Conservation (phyloP, 2,329 filamentous ascomycete species). For the Kalmusia sp. region DNA sequence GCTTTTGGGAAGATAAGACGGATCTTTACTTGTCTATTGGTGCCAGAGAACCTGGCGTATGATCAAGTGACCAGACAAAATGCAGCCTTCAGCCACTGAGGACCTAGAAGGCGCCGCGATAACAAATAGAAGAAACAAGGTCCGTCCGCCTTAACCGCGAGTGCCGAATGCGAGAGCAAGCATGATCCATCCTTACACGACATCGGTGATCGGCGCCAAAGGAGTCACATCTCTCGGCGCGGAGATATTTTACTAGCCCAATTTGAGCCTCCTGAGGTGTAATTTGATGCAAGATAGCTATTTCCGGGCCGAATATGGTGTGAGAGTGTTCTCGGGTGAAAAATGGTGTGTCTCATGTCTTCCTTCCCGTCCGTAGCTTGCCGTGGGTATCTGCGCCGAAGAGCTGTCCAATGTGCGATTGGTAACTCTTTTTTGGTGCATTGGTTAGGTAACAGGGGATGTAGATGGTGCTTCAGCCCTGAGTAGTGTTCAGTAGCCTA, state of each 20-base stretch:
- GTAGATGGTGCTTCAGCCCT: not conserved
- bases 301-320: constrained; percentile 26
- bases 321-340: constrained; percentile 17
- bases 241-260: constrained; percentile 17
- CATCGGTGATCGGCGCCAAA: constrained; percentile 32
- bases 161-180: constrained; percentile 29
- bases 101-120: constrained; percentile 18
- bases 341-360: constrained; percentile 22
- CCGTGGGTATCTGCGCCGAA: constrained; percentile 23
- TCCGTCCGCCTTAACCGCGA: constrained; percentile 32
- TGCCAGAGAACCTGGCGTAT: constrained; percentile 4
- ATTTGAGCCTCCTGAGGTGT: constrained; percentile 25
- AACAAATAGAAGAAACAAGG: constrained; percentile 30
- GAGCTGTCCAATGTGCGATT: constrained; percentile 16
- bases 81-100: constrained; percentile 22
- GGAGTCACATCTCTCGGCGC: constrained; percentile 13
- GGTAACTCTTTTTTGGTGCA: too few relatives aligned
- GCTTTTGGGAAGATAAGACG: constrained; percentile 19
- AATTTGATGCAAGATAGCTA: constrained; percentile 26
- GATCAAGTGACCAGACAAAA: constrained; percentile 21
- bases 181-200: constrained; percentile 29
- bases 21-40: constrained; percentile 16
- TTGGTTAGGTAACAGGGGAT: too few relatives aligned
- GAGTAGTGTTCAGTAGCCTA: not conserved
- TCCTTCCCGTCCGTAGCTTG: constrained; percentile 17